Evolutionary conservation across 768 basidiomycete genomes (phyloP).

Genomic region (Pleurotus eryngii): DNA sequence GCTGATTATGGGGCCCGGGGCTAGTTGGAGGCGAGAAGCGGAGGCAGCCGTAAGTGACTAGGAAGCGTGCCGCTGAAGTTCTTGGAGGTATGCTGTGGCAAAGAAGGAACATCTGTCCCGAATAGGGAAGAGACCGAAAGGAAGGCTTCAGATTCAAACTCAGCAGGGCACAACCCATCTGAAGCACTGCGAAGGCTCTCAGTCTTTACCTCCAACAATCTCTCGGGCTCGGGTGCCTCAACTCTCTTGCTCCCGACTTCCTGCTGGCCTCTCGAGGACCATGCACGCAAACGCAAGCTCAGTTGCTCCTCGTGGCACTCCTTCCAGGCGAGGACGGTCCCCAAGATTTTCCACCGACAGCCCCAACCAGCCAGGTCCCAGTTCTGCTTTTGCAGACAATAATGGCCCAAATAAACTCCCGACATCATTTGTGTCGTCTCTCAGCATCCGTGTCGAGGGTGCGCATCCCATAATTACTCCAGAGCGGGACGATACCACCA

Average conservation of each 20-base stretch:
- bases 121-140: conserved; percentile 2
- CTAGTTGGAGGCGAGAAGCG: background rate
- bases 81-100: conserved; percentile 10
- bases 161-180: conserved; percentile 7
- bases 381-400: conserved; percentile 38
- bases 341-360: conserved; percentile 50
- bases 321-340: conserved; percentile 62
- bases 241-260: conserved; percentile 3
- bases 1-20: background rate
- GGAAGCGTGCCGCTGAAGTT: conserved; percentile 8
- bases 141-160: conserved; percentile 5
- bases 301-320: conserved; percentile 49
- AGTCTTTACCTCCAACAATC: conserved; percentile 6
- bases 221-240: background rate
- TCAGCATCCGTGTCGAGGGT: conserved; percentile 77
- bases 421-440: conserved; percentile 60
- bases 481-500: conserved; percentile 35
- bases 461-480: conserved; percentile 55
- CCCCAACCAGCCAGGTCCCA: conserved; percentile 43
- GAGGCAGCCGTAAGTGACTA: conserved; percentile 7
- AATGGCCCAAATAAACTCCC: conserved; percentile 44
- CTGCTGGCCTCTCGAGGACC: background rate
- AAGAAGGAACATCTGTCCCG: conserved; percentile 4
- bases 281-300: conserved; percentile 6
- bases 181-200: conserved; percentile 2